A percentile compares a stretch with the other conserved stretches of the same genome.
These are phyloP conservation scores for Loxodes magnus DNA, from an alignment of 73 alveolate species.

Conservation along the genomic window DNA sequence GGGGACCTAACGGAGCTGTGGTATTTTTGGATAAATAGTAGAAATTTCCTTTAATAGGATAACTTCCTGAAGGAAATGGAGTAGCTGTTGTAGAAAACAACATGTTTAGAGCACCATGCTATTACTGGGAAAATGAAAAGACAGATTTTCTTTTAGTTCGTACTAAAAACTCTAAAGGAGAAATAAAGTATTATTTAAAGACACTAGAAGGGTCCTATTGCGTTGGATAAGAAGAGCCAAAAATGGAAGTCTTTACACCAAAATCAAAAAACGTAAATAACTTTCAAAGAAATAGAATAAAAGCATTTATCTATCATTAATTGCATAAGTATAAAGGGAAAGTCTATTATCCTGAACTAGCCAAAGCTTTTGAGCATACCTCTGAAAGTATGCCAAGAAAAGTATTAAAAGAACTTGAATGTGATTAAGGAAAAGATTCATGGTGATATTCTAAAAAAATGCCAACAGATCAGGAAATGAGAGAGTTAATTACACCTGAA, in stretches of 20 bases:
- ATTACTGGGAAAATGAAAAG: slow-evolving; percentile 57
- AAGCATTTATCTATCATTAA: slow-evolving; percentile 77
- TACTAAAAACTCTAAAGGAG: slow-evolving; percentile 65
- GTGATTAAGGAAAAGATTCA: slow-evolving; percentile 62
- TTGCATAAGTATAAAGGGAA: slow-evolving; percentile 64
- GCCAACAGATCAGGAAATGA: slow-evolving; percentile 49
- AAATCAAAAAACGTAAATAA: slow-evolving; percentile 72
- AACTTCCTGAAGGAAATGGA: slow-evolving; percentile 36
- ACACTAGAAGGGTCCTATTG: slow-evolving; percentile 80
- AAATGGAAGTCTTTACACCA: slow-evolving; percentile 89
- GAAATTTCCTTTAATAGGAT: slow-evolving; percentile 28
- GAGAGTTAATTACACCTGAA: slow-evolving; percentile 72
- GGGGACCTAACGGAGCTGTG: slow-evolving; percentile 23
- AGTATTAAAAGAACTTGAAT: slow-evolving; percentile 67
- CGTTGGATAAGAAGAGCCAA: slow-evolving; percentile 94
- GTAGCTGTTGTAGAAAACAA: slow-evolving; percentile 71
- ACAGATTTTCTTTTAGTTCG: slow-evolving; percentile 79
- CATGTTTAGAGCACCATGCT: slow-evolving; percentile 89
- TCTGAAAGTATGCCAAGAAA: slow-evolving; percentile 78
- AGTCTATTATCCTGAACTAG: slow-evolving; percentile 54
- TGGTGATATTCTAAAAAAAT: slow-evolving; percentile 45
- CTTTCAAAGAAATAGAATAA: slow-evolving; percentile 71
- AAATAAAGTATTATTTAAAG: slow-evolving; percentile 61
- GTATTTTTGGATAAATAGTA: slow-evolving; percentile 19
- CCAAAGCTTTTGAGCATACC: slow-evolving; percentile 48